Conservation (phyloP, 306 rosid species). For the Castanea sativa region DNA sequence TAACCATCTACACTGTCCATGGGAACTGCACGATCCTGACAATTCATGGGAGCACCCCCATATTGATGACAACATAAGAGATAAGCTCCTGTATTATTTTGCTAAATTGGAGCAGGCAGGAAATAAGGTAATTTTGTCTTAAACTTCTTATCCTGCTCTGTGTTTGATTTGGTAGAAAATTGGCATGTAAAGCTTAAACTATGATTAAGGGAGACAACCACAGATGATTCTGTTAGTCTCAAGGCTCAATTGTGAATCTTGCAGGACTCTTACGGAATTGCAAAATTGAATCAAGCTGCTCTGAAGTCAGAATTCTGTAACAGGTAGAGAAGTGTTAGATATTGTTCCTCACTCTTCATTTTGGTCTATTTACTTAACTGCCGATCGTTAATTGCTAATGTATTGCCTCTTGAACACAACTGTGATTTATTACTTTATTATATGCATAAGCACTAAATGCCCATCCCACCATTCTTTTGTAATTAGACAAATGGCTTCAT, state of each 20-base stretch:
- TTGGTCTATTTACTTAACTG: neutral
- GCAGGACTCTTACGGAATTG: constrained; percentile 51
- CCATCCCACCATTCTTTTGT: neutral
- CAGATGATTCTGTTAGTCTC: constrained; percentile 15
- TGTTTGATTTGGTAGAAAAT: neutral
- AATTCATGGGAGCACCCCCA: constrained; percentile 51
- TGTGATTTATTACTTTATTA: neutral
- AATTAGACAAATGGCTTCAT: neutral
- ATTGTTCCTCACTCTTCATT: neutral
- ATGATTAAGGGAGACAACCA: neutral
- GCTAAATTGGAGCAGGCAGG: constrained; percentile 40
- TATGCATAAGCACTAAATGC: neutral
- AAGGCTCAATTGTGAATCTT: neutral
- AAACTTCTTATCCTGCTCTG: neutral
- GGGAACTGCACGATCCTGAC: constrained; percentile 71
- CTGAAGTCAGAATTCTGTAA: constrained; percentile 55
- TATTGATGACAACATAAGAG: constrained; percentile 58
- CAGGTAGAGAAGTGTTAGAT: constrained; percentile 45
- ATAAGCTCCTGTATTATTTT: constrained; percentile 59
- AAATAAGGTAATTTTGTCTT: constrained; percentile 13
- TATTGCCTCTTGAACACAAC: neutral
- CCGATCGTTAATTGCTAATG: neutral
- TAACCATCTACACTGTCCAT: constrained; percentile 68
- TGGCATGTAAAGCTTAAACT: constrained; percentile 6
- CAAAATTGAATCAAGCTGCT: constrained; percentile 54